Percentiles rank a stretch among this genome's conserved stretches.
These are phyloP conservation scores for Ormosia emarginata DNA, from an alignment of 306 rosid species.

Conservation along the genomic window DNA sequence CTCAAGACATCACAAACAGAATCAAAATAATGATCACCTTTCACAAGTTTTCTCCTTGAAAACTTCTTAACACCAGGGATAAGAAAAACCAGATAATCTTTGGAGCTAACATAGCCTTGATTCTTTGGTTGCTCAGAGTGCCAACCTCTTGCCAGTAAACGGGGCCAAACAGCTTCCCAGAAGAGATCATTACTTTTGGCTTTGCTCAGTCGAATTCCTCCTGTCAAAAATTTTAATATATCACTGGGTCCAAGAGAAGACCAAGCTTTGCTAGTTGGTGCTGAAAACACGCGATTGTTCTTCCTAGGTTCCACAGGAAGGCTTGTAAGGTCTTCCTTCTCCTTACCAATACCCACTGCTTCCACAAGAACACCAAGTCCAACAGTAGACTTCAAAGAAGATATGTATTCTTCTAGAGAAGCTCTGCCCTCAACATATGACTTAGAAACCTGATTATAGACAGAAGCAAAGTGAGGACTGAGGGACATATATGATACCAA, in stretches of 20 bases:
- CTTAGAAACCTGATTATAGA: slow-evolving; percentile 51
- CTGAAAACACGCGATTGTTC: slow-evolving; percentile 30
- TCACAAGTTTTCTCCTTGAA: slow-evolving; percentile 63
- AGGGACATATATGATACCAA: not conserved
- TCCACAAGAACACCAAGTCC: slow-evolving; percentile 64
- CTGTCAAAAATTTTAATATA: slow-evolving; percentile 57
- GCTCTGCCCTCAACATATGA: slow-evolving; percentile 56
- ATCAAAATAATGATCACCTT: slow-evolving; percentile 75
- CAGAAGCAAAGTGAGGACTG: slow-evolving; percentile 18
- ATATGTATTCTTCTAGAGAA: slow-evolving; percentile 64
- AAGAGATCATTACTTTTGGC: slow-evolving; percentile 65
- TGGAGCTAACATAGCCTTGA: slow-evolving; percentile 50
- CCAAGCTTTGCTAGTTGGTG: slow-evolving; percentile 49
- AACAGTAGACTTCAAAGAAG: slow-evolving; percentile 55
- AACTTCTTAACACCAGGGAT: slow-evolving; percentile 71
- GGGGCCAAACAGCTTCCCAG: slow-evolving; percentile 97
- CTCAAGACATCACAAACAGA: slow-evolving; percentile 72
- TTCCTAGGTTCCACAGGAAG: slow-evolving; percentile 48
- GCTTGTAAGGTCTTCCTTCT: slow-evolving; percentile 69
- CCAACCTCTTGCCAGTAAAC: slow-evolving; percentile 81
- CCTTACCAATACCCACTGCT: slow-evolving; percentile 68
- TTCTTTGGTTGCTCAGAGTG: slow-evolving; percentile 69
- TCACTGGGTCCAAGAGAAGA: slow-evolving; percentile 62
- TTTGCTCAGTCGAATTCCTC: slow-evolving; percentile 71
- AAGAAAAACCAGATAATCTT: slow-evolving; percentile 57